Conservation (phyloP, 345 rosid species). For the Cochlearia excelsa region DNA sequence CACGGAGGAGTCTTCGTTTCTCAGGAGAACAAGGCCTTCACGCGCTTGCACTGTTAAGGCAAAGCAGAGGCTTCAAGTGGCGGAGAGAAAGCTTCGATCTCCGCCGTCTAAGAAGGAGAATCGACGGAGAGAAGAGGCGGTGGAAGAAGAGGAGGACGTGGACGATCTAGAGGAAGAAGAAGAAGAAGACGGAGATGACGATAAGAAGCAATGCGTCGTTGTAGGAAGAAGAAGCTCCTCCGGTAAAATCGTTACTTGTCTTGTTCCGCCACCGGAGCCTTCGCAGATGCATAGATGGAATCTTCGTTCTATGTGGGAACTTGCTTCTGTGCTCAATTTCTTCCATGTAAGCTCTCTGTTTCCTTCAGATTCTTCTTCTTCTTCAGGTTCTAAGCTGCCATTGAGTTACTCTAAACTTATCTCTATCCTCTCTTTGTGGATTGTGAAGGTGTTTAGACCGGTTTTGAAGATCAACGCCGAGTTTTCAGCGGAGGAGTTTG, state of each 20-base stretch:
- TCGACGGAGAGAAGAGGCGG: constrained; percentile 32
- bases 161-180: constrained; percentile 47
- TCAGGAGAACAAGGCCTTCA: constrained; percentile 79
- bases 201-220: constrained; percentile 50
- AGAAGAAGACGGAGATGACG: constrained; percentile 34
- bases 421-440: constrained; percentile 1
- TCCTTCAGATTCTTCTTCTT: constrained; percentile 4
- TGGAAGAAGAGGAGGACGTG: constrained; percentile 46
- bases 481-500: constrained; percentile 97
- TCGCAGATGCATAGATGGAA: constrained; percentile 89
- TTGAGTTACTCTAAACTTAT: constrained; percentile 17
- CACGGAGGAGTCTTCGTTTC: constrained; percentile 21
- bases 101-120: constrained; percentile 52
- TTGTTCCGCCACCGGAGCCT: constrained; percentile 75
- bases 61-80: constrained; percentile 66
- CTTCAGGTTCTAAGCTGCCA: constrained; percentile 13
- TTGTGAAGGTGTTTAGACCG: constrained; percentile 76
- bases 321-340: constrained; percentile 92
- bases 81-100: constrained; percentile 56
- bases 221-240: constrained; percentile 20
- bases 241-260: constrained; percentile 65
- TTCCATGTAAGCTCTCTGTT: constrained; percentile 71
- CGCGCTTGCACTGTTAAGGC: constrained; percentile 95
- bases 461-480: constrained; percentile 73
- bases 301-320: constrained; percentile 98